Percentiles rank a stretch among this genome's conserved stretches.
phyloP scores from a whole-genome alignment of 345 rosid species.

The Hibiscus trionum region DNA sequence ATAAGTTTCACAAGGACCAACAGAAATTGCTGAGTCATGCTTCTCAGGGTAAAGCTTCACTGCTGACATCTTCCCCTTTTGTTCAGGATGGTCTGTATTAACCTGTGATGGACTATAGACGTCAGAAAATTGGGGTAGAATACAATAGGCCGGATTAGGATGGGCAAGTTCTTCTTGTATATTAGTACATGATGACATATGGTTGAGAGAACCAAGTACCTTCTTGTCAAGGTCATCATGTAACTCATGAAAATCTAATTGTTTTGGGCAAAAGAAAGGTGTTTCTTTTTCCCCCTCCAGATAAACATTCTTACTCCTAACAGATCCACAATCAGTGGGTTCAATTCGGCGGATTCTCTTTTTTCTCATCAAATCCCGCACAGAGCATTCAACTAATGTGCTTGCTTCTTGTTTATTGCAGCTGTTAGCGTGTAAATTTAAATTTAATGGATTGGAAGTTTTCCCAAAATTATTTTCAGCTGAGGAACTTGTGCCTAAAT shows the following conservation, averaged over 20 bases:
- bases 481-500: conserved; percentile 10
- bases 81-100: conserved; percentile 8
- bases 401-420: conserved; percentile 24
- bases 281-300: conserved; percentile 21
- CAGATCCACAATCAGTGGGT: conserved; percentile 28
- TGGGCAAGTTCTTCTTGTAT: conserved; percentile 6
- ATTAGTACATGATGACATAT: background rate
- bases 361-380: conserved; percentile 85
- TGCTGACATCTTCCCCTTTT: conserved; percentile 8
- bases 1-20: conserved; percentile 21
- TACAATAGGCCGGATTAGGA: background rate
- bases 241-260: conserved; percentile 21
- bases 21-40: conserved; percentile 28
- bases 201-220: conserved; percentile 5
- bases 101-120: conserved; percentile 1
- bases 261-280: conserved; percentile 16
- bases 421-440: conserved; percentile 23
- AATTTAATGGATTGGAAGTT: conserved; percentile 19
- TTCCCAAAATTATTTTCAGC: conserved; percentile 26
- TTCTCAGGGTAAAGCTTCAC: conserved; percentile 13
- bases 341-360: conserved; percentile 46
- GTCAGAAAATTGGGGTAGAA: conserved; percentile 2
- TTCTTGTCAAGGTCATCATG: conserved; percentile 17
- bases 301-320: conserved; percentile 26
- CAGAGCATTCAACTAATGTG: conserved; percentile 41